Percentiles rank a stretch among this genome's conserved stretches.
These are phyloP conservation scores for Onygenales sp. DNA, from an alignment of 2,329 filamentous ascomycete genomes.

Conservation along the genomic window DNA sequence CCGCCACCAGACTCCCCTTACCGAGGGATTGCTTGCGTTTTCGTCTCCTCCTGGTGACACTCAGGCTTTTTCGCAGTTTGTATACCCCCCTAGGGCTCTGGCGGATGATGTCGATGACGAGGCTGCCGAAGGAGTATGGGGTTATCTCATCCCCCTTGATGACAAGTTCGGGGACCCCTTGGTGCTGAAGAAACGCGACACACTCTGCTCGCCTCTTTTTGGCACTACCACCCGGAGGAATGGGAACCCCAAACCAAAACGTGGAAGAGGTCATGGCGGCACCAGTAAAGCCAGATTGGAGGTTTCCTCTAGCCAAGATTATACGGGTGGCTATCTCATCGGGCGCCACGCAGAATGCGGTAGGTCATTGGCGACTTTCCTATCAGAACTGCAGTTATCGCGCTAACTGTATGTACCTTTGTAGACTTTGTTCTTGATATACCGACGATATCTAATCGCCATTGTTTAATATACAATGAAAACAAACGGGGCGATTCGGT, in stretches of 20 bases:
- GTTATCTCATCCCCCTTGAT: constrained; percentile 79
- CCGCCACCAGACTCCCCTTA: constrained; percentile 31
- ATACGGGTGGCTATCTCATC: constrained; percentile 78
- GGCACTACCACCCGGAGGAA: constrained; percentile 31
- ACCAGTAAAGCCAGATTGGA: constrained; percentile 48
- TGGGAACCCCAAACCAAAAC: constrained; percentile 27
- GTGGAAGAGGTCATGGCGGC: constrained; percentile 38
- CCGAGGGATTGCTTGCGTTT: constrained; percentile 29
- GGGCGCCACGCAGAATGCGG: constrained; percentile 90
- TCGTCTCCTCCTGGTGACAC: constrained; percentile 66
- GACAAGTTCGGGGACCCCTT: constrained; percentile 57
- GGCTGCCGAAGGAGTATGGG: constrained; percentile 81
- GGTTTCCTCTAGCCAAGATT: constrained; percentile 39
- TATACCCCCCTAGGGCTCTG: constrained; percentile 61
- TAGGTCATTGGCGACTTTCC: constrained; percentile 39
- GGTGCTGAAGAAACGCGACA: constrained; percentile 64
- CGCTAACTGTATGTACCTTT: background rate
- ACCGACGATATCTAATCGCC: constrained; percentile 74
- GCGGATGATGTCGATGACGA: constrained; percentile 81
- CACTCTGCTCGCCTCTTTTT: constrained; percentile 51
- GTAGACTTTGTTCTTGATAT: constrained; percentile 66
- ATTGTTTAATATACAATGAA: constrained; percentile 47
- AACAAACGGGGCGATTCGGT: constrained; percentile 48
- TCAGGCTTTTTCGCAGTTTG: constrained; percentile 70
- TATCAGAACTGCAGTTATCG: background rate